phyloP scores from a whole-genome alignment of 345 rosid genomes.

The Erucastrum elatum region DNA sequence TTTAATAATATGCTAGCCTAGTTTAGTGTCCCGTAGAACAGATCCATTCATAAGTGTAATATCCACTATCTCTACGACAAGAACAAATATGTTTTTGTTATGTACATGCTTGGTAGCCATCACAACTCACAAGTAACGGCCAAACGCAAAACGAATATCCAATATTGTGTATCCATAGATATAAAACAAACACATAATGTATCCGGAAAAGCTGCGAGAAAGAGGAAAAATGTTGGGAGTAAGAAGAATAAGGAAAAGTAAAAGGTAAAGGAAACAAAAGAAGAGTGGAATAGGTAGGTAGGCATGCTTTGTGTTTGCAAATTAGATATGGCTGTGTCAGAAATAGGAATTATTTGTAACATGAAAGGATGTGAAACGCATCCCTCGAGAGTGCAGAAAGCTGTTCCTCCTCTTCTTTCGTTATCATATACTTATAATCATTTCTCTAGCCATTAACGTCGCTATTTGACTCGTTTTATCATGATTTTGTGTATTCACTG shows the following conservation, averaged over 20 bases:
- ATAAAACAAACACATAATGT: background rate
- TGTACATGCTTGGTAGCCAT: conserved; percentile 4
- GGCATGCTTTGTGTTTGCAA: conserved; percentile 36
- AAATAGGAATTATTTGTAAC: conserved; percentile 6
- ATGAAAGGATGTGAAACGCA: conserved; percentile 36
- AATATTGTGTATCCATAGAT: background rate
- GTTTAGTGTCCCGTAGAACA: background rate
- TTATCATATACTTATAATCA: background rate
- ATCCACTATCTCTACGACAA: background rate
- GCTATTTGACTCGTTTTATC: background rate
- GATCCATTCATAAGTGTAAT: background rate
- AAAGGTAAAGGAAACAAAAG: conserved; percentile 7
- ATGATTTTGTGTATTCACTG: background rate
- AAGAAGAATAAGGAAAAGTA: conserved; percentile 3
- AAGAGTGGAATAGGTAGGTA: conserved; percentile 9
- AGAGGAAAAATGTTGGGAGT: conserved; percentile 27
- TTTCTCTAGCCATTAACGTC: conserved; percentile 4
- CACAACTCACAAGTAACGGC: conserved; percentile 14
- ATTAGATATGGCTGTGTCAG: conserved; percentile 33
- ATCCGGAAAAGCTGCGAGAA: conserved; percentile 23
- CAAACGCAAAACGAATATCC: conserved; percentile 5
- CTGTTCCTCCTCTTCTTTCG: conserved; percentile 11
- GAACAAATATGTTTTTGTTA: background rate
- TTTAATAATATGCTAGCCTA: background rate
- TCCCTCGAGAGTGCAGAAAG: conserved; percentile 29